Evolutionary conservation across 345 rosid genomes (phyloP), one percentile per base, ranked within the genome.

Genomic region (Nasturtium officinale): DNA sequence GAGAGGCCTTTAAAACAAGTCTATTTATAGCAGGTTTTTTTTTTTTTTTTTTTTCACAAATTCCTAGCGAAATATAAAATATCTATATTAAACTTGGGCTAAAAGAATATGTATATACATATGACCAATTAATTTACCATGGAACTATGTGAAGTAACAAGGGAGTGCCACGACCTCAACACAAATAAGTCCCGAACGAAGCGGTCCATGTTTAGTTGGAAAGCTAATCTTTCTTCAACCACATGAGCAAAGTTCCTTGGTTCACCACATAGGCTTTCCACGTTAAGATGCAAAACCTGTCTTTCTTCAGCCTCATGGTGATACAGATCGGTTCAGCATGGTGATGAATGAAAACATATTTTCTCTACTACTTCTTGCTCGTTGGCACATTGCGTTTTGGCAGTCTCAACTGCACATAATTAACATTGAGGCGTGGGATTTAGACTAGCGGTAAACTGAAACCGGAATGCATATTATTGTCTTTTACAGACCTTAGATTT

Each of bases 401-500:
- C 55, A 90, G 84, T 79, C 86, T 79, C 79, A 86, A 66, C 97
- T 89, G 87, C 74, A 77, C 40, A 35, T 3, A 26, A 23, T 66
- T 9, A 25, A 46, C 13, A 23, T 11, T 33, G 20, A 32, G 43
- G 55, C 59, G 55, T 38, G 50, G 62, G 40, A 72, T 47, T 46
- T 54, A 35, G 51, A 43, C 50, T 23, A 75, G 21, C 40, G 32
- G 32, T 23, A 11, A 64, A 56, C 62, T 47, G 54, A 46, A 54
- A 69, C 71, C 20, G 3, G 16, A 63, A 38, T 64, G 61, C 20
- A 5, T 53, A 46, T 37, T 69, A 17, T 55, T 25, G 15, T 25
- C 51, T 25, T 25, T 33, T 46, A 38, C 50, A 46, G 12, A 89
- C 93, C 91, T 95, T 88, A 50, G 96, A 73, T 82, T 81, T 86